Base-by-base conservation (phyloP, 495 filamentous ascomycete species). In the Friedmanniomyces endolithicus region DNA sequence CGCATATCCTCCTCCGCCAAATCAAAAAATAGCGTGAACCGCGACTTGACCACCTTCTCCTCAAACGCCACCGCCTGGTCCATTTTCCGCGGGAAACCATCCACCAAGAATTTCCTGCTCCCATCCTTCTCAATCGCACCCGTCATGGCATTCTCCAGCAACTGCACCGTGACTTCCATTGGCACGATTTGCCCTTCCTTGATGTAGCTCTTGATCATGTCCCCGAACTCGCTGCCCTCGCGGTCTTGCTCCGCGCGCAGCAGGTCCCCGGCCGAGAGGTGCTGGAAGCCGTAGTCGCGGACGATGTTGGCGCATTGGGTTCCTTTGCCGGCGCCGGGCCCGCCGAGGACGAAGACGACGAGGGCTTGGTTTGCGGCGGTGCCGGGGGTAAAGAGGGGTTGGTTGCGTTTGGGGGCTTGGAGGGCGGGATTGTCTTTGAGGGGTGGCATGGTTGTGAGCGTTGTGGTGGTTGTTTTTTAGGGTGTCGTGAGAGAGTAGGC, bases 11-110 rank as follows among this genome's bases (percentile, higher is more conserved):
- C 78, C 73, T 96, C 90, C 1, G 88, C 82, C 63, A 87, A 94
- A 68, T 94, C 86, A 66, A 88, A 84, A 74, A 97, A 98, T 34
- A 98, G 75, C 11, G 88, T 89, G 65, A 95, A 81, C 61, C 75
- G 73, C 4, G 84, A 85, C 4, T 80, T 82, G 61, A 87, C 89
- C 43, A 98, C 94, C 6, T 83, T 79, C 66, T 85, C 76, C 74
- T 98, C 92, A 63, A 98, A 98, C 71, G 86, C 86, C 47, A 86
- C 64, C 6, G 92, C 92, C 77, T 98, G 92, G 75, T 96, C 90
- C 70, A 97, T 86, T 71, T 98, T 89, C 48, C 92, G 81, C 22
- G 92, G 92, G 75, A 98, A 98, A 1, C 90, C 81, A 68, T 97
- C 90, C 61, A 97, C 87, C 61, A 97, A 73, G 75, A 96, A 96